Evolutionary conservation across 192 early-diverging fungal species (phyloP), one percentile per base, ranked within the genome.

Genomic region (Linnemannia zychae): DNA sequence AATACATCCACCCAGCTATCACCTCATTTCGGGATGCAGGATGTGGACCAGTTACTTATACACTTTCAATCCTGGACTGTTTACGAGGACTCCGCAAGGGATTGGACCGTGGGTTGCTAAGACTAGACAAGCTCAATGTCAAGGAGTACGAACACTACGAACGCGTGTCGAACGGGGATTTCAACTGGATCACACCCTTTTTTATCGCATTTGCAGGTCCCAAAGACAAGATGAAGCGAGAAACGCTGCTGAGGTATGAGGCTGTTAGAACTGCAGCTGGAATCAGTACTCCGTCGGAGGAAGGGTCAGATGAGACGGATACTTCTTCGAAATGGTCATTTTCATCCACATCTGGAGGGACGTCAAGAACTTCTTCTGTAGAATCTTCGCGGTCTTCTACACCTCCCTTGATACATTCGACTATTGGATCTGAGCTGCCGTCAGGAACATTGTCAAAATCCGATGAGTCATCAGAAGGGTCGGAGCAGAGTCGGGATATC

Each of bases 91-190:
- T 95, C 4, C 79, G 88, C 74, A 93, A 92, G 49, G 92, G 88
- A 13, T 76, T 95, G 34, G 87, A 82, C 16, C 50, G 90, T 18
- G 94, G 94, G 5, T 79, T 95, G 6, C 82, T 95, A 15, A 82
- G 92, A 47, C 76, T 95, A 22, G 90, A 94, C 20, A 47, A 67
- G 31, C 86, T 95, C 48, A 92, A 95, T 76, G 57, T 92, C 3
- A 89, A 91, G 22, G 93, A 95, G 76, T 95, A 95, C 82, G 94
- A 95, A 82, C 91, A 93, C 52, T 93, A 93, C 78, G 94, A 95
- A 74, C 82, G 82, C 24, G 93, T 94, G 24, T 89, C 90, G 67
- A 92, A 94, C 74, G 94, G 94, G 5, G 94, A 95, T 67, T 90
- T 94, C 47, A 95, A 95, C 74, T 95, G 94, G 93, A 89, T 95